These are phyloP conservation scores for Tympanopsis confertula DNA, from an alignment of 2,329 filamentous ascomycete genomes.

Conservation along the genomic window DNA sequence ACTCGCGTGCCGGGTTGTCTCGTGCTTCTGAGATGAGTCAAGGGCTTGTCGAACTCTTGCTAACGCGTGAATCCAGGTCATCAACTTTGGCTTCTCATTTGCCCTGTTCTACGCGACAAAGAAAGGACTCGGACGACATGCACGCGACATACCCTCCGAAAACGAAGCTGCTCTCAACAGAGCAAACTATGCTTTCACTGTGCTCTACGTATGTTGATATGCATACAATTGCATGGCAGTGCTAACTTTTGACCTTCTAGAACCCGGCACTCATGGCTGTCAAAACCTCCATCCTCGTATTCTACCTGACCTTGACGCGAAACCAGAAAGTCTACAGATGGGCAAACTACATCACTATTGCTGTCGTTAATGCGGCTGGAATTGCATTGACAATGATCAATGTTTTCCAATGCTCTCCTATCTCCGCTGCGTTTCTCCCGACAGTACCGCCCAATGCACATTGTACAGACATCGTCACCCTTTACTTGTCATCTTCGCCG, in stretches of 20 bases:
- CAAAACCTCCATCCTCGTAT: constrained; percentile 54
- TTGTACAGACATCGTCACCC: constrained; percentile 49
- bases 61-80: constrained; percentile 9
- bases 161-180: constrained; percentile 22
- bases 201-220: constrained; percentile 36
- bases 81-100: constrained; percentile 31
- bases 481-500: constrained; percentile 54
- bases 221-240: constrained; percentile 5
- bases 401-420: constrained; percentile 46
- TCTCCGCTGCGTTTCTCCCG: constrained; percentile 37
- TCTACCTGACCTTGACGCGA: constrained; percentile 49
- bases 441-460: constrained; percentile 28
- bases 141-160: constrained; percentile 17
- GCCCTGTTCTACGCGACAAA: constrained; percentile 28
- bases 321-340: constrained; percentile 46
- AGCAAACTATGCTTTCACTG: constrained; percentile 45
- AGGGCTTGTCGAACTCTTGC: constrained; percentile 2
- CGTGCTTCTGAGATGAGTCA: no score
- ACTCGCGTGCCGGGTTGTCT: no score
- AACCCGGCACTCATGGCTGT: constrained; percentile 53
- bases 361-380: constrained; percentile 48
- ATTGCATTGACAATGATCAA: constrained; percentile 49
- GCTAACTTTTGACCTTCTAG: constrained; percentile 14
- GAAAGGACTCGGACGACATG: constrained; percentile 28
- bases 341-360: constrained; percentile 46